Evolutionary conservation across 768 basidiomycete species (phyloP).

Genomic region (Lactifluus volemus): DNA sequence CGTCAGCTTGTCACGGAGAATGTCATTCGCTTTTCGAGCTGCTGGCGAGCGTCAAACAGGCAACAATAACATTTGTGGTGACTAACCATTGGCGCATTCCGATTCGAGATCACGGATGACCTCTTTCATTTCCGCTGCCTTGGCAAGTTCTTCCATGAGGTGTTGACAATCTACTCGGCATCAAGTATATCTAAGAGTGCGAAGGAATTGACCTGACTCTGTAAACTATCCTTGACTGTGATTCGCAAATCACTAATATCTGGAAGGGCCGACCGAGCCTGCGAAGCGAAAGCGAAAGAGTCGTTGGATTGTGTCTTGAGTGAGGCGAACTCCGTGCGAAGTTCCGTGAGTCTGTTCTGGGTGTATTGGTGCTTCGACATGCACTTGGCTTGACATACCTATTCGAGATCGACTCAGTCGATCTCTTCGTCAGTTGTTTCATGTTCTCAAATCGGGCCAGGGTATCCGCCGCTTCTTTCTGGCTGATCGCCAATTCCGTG

Average conservation of each 20-base stretch:
- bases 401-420: slow-evolving; percentile 4
- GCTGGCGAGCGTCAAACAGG: background rate
- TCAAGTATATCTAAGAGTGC: background rate
- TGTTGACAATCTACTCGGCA: slow-evolving; percentile 5
- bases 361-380: background rate
- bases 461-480: background rate
- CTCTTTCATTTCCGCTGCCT: slow-evolving; percentile 6
- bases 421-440: slow-evolving; percentile 10
- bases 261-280: slow-evolving; percentile 12
- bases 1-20: slow-evolving; percentile 20
- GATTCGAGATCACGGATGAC: slow-evolving; percentile 11
- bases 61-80: background rate
- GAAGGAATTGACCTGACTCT: slow-evolving; percentile 3
- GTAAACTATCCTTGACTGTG: slow-evolving; percentile 8
- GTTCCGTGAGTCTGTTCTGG: slow-evolving; percentile 12
- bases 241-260: slow-evolving; percentile 11
- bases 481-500: slow-evolving; percentile 1
- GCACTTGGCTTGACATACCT: slow-evolving; percentile 1
- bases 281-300: slow-evolving; percentile 13
- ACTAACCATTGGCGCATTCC: slow-evolving; percentile 13
- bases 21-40: slow-evolving; percentile 20
- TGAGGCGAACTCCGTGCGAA: slow-evolving; percentile 6
- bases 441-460: slow-evolving; percentile 2
- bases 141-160: slow-evolving; percentile 10
- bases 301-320: slow-evolving; percentile 18